A percentile compares a stretch with the other conserved stretches of the same genome.
phyloP scores from a whole-genome alignment of 2,329 filamentous ascomycete species.

The Periglandula ipomoeae region DNA sequence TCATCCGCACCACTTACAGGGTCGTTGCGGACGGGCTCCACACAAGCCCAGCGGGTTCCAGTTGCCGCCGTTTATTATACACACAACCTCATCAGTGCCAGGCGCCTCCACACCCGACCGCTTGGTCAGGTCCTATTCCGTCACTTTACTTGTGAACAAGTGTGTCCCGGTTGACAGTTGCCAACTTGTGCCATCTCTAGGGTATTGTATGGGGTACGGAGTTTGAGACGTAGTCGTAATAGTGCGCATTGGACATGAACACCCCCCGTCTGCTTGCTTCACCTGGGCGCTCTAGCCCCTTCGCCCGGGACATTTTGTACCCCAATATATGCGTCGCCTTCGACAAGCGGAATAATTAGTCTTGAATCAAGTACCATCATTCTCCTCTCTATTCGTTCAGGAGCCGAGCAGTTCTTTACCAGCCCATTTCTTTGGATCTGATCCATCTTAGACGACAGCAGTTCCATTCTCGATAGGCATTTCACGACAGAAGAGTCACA shows the following conservation, averaged over 20 bases:
- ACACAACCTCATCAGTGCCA: not conserved
- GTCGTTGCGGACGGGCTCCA: not conserved
- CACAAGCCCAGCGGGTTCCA: constrained; percentile 1
- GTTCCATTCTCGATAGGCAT: not conserved
- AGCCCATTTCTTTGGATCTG: not conserved
- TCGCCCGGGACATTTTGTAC: constrained; percentile 4
- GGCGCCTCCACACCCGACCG: constrained; percentile 5
- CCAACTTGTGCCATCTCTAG: not conserved
- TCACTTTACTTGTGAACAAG: not conserved
- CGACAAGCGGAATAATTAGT: not conserved
- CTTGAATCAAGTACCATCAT: not conserved
- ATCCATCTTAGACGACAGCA: not conserved
- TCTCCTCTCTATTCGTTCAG: not conserved
- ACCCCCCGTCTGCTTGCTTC: not conserved
- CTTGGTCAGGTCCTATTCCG: constrained; percentile 1
- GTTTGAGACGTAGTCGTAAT: constrained; percentile 1
- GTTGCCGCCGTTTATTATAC: not conserved
- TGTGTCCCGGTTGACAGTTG: not conserved
- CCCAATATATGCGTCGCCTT: not conserved
- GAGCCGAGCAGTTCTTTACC: not conserved
- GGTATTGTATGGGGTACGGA: not conserved
- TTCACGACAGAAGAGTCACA: not conserved
- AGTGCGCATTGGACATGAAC: constrained; percentile 1
- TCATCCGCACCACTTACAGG: constrained; percentile 6
- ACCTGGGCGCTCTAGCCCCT: not conserved